Conservation (phyloP, 2,329 filamentous ascomycete species). For the Sporothrix sp. region DNA sequence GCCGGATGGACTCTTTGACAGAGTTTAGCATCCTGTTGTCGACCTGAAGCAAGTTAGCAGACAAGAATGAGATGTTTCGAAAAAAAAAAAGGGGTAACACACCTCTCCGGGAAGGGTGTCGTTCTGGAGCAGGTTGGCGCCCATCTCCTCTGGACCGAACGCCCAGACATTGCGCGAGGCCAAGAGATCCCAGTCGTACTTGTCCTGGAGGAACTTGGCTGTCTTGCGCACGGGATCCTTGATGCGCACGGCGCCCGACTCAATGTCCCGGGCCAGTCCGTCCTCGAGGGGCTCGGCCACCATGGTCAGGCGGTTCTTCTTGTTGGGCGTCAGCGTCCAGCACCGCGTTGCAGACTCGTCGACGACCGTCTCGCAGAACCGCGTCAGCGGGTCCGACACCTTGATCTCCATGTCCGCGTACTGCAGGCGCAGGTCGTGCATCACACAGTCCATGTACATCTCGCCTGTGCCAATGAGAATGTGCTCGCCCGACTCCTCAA, state of each 20-base stretch:
- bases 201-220: slow-evolving; percentile 94
- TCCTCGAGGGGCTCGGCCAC: slow-evolving; percentile 92
- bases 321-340: slow-evolving; percentile 95
- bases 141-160: slow-evolving; percentile 90
- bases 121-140: slow-evolving; percentile 92
- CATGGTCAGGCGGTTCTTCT: slow-evolving; percentile 99
- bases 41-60: slow-evolving; percentile 44
- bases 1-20: slow-evolving; percentile 84
- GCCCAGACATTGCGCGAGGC: slow-evolving; percentile 96
- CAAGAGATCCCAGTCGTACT: slow-evolving; percentile 92
- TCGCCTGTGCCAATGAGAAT: slow-evolving; percentile 92
- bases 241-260: slow-evolving; percentile 81
- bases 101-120: slow-evolving; percentile 91
- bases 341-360: slow-evolving; percentile 97
- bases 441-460: slow-evolving; percentile 98
- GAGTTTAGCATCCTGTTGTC: slow-evolving; percentile 83
- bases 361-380: slow-evolving; percentile 96
- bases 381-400: slow-evolving; percentile 91
- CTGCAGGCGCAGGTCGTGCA: slow-evolving; percentile 85
- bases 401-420: slow-evolving; percentile 99
- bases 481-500: slow-evolving; percentile 96
- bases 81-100: slow-evolving; percentile 30
- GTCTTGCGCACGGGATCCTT: slow-evolving; percentile 87
- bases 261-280: slow-evolving; percentile 90
- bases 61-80: neutral